Conservation (phyloP, 441 rosid species). For the Manihot esculenta region DNA sequence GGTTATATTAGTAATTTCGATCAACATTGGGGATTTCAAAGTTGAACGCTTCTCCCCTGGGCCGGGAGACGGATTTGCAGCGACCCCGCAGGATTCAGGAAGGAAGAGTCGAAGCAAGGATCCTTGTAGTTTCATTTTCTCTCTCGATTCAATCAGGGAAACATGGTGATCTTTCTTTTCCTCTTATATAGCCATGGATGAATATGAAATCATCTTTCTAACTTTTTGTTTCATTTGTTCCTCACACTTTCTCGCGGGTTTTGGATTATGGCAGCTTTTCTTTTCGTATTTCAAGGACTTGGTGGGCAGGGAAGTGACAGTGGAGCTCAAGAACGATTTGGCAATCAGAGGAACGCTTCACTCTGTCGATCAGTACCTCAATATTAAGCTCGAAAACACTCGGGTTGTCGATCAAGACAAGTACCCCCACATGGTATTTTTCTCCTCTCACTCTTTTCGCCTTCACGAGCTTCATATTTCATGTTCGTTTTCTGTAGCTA, state of each 20-base stretch:
- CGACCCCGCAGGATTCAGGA: background rate
- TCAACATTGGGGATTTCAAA: background rate
- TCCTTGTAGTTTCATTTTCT: too few species aligned
- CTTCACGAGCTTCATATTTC: too few species aligned
- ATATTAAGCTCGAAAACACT: slow-evolving; percentile 98
- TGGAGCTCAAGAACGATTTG: slow-evolving; percentile 94
- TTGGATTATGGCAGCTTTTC: slow-evolving; percentile 64
- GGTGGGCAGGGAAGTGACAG: slow-evolving; percentile 98
- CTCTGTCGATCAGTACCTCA: slow-evolving; percentile 98
- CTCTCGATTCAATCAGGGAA: background rate
- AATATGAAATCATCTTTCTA: background rate
- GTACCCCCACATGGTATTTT: slow-evolving; percentile 94
- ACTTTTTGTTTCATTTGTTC: background rate
- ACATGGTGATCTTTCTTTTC: slow-evolving; percentile 18
- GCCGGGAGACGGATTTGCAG: background rate
- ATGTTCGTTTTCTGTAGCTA: background rate
- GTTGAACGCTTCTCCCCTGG: background rate
- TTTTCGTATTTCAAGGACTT: slow-evolving; percentile 98
- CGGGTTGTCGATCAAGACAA: slow-evolving; percentile 99
- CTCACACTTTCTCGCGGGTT: background rate
- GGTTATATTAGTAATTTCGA: slow-evolving; percentile 5
- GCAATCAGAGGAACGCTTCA: slow-evolving; percentile 97
- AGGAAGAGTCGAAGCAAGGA: background rate
- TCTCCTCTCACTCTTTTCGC: background rate
- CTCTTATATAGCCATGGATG: background rate